Evolutionary conservation across 495 filamentous ascomycete species (phyloP), one percentile per base, ranked within the genome.

Genomic region (Neurospora cerealis): DNA sequence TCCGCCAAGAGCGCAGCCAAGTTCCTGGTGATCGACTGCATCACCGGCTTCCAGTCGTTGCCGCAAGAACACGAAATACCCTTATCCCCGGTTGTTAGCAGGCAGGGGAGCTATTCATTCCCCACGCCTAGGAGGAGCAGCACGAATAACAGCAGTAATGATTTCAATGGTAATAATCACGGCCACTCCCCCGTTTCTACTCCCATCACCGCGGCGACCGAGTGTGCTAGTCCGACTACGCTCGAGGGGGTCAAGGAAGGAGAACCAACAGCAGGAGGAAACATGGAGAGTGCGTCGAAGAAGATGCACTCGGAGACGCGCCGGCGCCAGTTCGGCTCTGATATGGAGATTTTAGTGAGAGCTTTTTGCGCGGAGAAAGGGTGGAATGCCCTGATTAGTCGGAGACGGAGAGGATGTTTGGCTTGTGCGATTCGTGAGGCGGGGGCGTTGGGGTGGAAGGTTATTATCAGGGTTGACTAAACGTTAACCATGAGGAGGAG

Each of bases 391-490:
- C 75, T 94, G 69, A 88, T 94, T 73, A 90, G 90, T 70, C 82
- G 91, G 38, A 85, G 85, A 62, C 87, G 89, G 69, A 84, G 89
- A 75, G 89, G 87, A 0, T 93, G 92, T 77, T 75, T 93, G 42
- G 85, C 86, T 10, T 93, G 92, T 77, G 90, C 90, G 75, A 86
- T 94, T 37, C 84, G 92, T 34, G 91, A 94, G 81, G 91, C 91
- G 0, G 87, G 86, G 13, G 91, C 91, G 8, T 75, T 93, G 69
- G 88, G 88, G 8, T 88, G 91, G 81, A 87, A 85, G 66, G 86
- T 93, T 21, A 84, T 94, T 44, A 83, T 94, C 42, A 84, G 90
- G 71, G 85, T 92, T 13, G 85, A 88, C 21, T 88, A 78, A 81
- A 28, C 28, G 0, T 62, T 72, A 17, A 66, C 2, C 1, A 34